Base-by-base conservation (phyloP, 2,329 filamentous ascomycete species). In the Dichotomopilus funicola region DNA sequence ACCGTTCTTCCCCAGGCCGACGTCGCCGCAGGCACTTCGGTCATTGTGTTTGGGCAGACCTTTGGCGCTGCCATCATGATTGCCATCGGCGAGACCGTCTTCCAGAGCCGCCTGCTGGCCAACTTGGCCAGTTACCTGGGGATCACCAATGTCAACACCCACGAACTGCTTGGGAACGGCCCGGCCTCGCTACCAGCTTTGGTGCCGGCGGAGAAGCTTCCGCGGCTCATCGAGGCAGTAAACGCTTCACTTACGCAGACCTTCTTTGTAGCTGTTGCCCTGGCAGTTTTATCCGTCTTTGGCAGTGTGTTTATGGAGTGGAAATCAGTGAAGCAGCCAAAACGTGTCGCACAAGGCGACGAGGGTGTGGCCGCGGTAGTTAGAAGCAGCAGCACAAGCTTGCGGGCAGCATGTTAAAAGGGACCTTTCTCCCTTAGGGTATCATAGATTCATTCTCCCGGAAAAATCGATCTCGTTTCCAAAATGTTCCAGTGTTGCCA, bases 31-130 rank as follows among this genome's bases (percentile, higher is more conserved):
- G 74, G 70, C 37, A 73, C 72, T 4, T 68, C 73, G 1, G 51
- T 65, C 57, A 66, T 75, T 6, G 67, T 76, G 35, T 76, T 77
- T 59, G 64, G 62, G 46, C 67, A 69, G 61, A 65, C 61, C 11
- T 59, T 69, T 8, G 65, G 66, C 33, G 66, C 61, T 31, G 62
- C 65, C 6, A 56, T 77, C 1, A 76, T 75, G 46, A 68, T 77
- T 3, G 71, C 72, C 1, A 64, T 74, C 36, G 70, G 63, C 1
- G 67, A 77, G 55, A 71, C 71, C 50, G 67, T 77, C 49, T 77
- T 77, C 58, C 69, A 68, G 42, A 75, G 74, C 59, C 59, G 64
- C 7, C 68, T 78, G 10, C 58, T 71, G 13, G 48, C 53, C 1
- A 65, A 68, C 37, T 52, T 74, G 38, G 40, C 10, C 12, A 37